These are phyloP conservation scores for Colletotrichum falcatum DNA, from an alignment of 2,329 filamentous ascomycete species.

Conservation along the genomic window DNA sequence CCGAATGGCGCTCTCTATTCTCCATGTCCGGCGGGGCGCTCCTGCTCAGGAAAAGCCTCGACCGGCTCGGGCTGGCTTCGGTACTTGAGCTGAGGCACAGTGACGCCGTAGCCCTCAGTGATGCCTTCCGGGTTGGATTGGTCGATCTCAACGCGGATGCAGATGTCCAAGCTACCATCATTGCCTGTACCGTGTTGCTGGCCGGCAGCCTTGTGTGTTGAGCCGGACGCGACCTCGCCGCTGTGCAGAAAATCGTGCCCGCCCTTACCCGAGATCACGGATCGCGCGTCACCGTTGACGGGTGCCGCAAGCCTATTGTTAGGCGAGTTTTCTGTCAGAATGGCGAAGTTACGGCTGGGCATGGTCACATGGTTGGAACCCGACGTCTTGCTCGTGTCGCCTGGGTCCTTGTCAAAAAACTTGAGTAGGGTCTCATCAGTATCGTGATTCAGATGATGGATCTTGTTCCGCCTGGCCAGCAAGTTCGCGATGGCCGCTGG, in stretches of 20 bases:
- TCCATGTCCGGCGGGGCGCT: constrained; percentile 22
- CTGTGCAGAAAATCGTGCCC: constrained; percentile 78
- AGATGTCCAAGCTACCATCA: constrained; percentile 80
- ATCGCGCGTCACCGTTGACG: constrained; percentile 43
- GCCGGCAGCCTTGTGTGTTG: constrained; percentile 79
- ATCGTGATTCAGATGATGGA: constrained; percentile 74
- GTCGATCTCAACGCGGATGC: constrained; percentile 87
- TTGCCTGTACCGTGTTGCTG: constrained; percentile 64
- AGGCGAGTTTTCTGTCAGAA: constrained; percentile 88
- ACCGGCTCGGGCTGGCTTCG: constrained; percentile 44
- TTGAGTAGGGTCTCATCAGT: constrained; percentile 95
- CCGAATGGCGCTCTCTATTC: constrained; percentile 19
- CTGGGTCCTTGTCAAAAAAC: constrained; percentile 92
- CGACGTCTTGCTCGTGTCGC: constrained; percentile 78
- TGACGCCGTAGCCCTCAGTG: constrained; percentile 85
- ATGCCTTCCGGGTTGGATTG: constrained; percentile 84
- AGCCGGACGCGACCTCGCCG: constrained; percentile 84
- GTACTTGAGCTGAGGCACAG: constrained; percentile 78
- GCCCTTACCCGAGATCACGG: constrained; percentile 63
- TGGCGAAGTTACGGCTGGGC: constrained; percentile 92
- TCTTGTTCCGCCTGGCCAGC: constrained; percentile 89
- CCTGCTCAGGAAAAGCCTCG: constrained; percentile 37
- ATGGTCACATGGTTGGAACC: constrained; percentile 88
- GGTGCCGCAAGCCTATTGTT: constrained; percentile 52
- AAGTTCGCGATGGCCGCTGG: constrained; percentile 90